Percentiles rank a stretch among this genome's conserved stretches.
phyloP scores from a whole-genome alignment of 345 rosid species.

The Capsella bursapastoris region DNA sequence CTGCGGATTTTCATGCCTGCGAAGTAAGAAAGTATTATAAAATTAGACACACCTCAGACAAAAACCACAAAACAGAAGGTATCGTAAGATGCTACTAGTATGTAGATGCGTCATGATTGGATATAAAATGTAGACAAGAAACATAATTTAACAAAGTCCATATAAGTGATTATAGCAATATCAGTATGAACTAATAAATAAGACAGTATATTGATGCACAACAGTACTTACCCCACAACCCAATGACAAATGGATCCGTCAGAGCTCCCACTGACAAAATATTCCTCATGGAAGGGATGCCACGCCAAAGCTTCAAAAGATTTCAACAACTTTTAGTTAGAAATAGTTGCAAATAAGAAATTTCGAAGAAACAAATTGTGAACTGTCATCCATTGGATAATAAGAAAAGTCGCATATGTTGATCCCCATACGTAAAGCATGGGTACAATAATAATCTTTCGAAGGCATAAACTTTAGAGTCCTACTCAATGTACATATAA shows the following conservation, averaged over 20 bases:
- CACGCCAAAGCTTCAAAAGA: slow-evolving; percentile 81
- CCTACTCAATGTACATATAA: slow-evolving; percentile 19
- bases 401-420: slow-evolving; percentile 7
- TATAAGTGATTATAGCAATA: slow-evolving; percentile 1
- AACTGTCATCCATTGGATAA: neutral
- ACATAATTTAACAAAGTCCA: neutral
- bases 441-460: neutral
- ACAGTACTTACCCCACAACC: slow-evolving; percentile 78
- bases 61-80: slow-evolving; percentile 10
- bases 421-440: slow-evolving; percentile 11
- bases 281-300: slow-evolving; percentile 99
- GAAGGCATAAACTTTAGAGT: neutral
- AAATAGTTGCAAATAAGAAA: slow-evolving; percentile 22
- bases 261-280: slow-evolving; percentile 94
- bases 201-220: slow-evolving; percentile 13
- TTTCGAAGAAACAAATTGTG: slow-evolving; percentile 13
- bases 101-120: neutral
- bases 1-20: slow-evolving; percentile 96
- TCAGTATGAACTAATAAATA: neutral
- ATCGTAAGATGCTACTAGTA: slow-evolving; percentile 18
- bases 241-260: slow-evolving; percentile 97
- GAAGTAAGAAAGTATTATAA: slow-evolving; percentile 32
- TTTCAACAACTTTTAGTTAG: slow-evolving; percentile 16
- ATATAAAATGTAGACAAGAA: slow-evolving; percentile 23
- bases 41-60: slow-evolving; percentile 28